These are phyloP conservation scores for Mortierella hygrophila DNA, from an alignment of 192 early-diverging fungal genomes.

Conservation along the genomic window DNA sequence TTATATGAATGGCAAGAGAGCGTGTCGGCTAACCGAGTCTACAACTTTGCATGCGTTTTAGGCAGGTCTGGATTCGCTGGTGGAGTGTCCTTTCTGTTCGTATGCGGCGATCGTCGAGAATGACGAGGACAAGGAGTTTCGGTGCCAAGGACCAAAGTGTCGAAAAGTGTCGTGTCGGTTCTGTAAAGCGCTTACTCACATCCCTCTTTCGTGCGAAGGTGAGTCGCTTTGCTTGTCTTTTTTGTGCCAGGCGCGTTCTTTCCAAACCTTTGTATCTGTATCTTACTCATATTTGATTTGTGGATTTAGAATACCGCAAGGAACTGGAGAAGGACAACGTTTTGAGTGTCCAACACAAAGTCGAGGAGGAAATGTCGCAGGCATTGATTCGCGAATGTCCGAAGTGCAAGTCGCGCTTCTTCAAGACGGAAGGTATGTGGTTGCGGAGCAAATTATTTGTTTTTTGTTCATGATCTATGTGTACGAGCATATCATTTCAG, in stretches of 20 bases:
- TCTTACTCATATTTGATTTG: background rate
- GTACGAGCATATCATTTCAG: background rate
- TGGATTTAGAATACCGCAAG: slow-evolving; percentile 44
- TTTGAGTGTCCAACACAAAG: slow-evolving; percentile 58
- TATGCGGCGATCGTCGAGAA: slow-evolving; percentile 58
- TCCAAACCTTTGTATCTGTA: background rate
- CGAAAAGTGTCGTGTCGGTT: slow-evolving; percentile 61
- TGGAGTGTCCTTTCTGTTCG: slow-evolving; percentile 61
- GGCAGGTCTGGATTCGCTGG: slow-evolving; percentile 58
- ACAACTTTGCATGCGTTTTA: slow-evolving; percentile 2
- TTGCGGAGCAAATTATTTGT: background rate
- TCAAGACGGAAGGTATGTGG: slow-evolving; percentile 52
- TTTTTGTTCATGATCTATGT: background rate
- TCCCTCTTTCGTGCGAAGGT: slow-evolving; percentile 68
- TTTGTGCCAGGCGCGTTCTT: background rate
- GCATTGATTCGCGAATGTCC: slow-evolving; percentile 68
- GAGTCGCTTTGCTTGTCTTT: background rate
- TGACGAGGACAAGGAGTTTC: slow-evolving; percentile 64
- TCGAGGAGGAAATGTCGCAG: slow-evolving; percentile 70
- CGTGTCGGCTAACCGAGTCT: background rate
- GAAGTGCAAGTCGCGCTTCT: slow-evolving; percentile 61
- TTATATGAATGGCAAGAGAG: too few species aligned
- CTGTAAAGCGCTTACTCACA: slow-evolving; percentile 63
- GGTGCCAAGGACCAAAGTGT: slow-evolving; percentile 61
- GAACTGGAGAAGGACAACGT: slow-evolving; percentile 55